Base-by-base conservation (phyloP, 2,329 filamentous ascomycete species). In the Ascomycota sp. region DNA sequence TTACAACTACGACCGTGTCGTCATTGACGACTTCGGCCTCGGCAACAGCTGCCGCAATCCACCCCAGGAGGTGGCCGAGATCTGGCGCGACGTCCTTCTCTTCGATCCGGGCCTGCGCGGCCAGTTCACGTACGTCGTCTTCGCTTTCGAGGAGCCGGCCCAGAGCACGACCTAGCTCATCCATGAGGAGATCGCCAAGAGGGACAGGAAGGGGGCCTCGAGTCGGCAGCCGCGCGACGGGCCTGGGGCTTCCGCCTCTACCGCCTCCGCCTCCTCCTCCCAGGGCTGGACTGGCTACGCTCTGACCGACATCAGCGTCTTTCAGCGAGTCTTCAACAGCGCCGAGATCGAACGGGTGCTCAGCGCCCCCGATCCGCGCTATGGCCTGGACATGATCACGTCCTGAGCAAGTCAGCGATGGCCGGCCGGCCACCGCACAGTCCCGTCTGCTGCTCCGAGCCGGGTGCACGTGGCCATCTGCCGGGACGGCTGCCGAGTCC, bases 1-100 rank as follows among this genome's bases (percentile, higher is more conserved):
- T n/a, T 61, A 69, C 40, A 55, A 57, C 33, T 68, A 71, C 42
- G 52, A 57, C 25, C 59, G 61, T 34, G 55, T 76, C 15, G 65
- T 70, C 30, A 63, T 75, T 33, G 69, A 68, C 15, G 70, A 70
- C 38, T 77, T 75, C 43, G 71, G 71, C 2, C 55, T 75, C 6
- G 71, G 71, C 27, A 72, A 72, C 36, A 58, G 60, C 23, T 67
- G 69, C 43, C 61, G 66, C 39, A 77, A 77, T 45, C 72, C 72
- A 25, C 65, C 72, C 1, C 60, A 63, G 42, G 69, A 75, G 46
- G 55, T 76, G 31, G 70, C 70, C 22, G 62, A 69, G 46, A 57
- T 76, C 29, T 77, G 72, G 72, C 59, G 69, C 27, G 70, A 77
- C 37, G 55, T 73, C 8, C 57, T 75, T 26, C 55, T 74, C 26